These are phyloP conservation scores for Botrytis galanthina DNA, from an alignment of 2,329 filamentous ascomycete genomes.

Conservation along the genomic window DNA sequence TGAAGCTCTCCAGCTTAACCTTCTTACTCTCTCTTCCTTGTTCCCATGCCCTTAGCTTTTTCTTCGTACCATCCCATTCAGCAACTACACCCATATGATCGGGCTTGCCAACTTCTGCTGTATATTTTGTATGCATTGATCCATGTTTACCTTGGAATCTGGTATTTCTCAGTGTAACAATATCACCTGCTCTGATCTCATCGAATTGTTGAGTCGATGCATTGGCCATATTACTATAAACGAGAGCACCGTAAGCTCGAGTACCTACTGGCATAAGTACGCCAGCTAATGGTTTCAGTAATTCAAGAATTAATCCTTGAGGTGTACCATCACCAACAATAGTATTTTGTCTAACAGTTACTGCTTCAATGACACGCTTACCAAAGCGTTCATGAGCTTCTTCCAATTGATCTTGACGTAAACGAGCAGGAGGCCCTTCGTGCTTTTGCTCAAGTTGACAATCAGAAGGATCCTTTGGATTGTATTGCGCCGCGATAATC, in stretches of 20 bases:
- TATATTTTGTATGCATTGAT: conserved; percentile 93
- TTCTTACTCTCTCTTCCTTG: conserved; percentile 93
- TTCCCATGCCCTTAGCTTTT: conserved; percentile 94
- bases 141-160: conserved; percentile 95
- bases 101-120: conserved; percentile 78
- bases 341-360: conserved; percentile 69
- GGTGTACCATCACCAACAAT: conserved; percentile 84
- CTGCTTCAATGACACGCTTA: conserved; percentile 69
- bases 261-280: conserved; percentile 83
- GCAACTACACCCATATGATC: conserved; percentile 87
- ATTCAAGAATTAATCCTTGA: conserved; percentile 71
- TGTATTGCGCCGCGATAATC: conserved; percentile 75
- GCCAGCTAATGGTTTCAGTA: conserved; percentile 70
- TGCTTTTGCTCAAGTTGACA: conserved; percentile 81
- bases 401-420: conserved; percentile 92
- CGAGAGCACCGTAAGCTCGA: conserved; percentile 83
- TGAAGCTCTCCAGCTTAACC: conserved; percentile 90
- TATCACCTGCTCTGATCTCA: conserved; percentile 89
- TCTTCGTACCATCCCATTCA: conserved; percentile 98
- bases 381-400: conserved; percentile 79
- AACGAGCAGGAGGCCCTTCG: conserved; percentile 73
- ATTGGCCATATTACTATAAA: conserved; percentile 94
- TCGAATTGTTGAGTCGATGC: conserved; percentile 86
- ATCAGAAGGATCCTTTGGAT: conserved; percentile 69
- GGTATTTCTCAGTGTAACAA: conserved; percentile 88